phyloP scores from a whole-genome alignment of 2,329 filamentous ascomycete species.

The Fusarium pininemorale region DNA sequence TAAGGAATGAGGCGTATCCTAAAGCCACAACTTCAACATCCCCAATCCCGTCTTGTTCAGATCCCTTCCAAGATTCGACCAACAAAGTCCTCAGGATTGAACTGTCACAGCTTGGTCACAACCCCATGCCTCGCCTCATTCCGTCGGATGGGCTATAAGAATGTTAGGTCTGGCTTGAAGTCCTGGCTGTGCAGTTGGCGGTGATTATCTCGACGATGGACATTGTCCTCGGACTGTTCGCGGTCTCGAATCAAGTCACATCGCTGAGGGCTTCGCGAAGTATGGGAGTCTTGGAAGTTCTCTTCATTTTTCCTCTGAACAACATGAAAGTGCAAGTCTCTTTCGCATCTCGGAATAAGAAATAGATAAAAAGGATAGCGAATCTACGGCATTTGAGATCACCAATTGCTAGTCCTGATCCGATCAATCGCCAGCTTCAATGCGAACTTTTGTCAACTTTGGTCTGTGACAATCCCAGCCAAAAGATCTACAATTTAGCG shows the following conservation, averaged over 20 bases:
- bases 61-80: not conserved
- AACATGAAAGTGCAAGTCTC: too few relatives aligned
- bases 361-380: too few relatives aligned
- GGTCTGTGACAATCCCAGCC: fast-evolving
- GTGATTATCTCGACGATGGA: not conserved
- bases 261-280: too few relatives aligned
- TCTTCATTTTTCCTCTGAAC: fast-evolving
- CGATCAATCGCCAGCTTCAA: fast-evolving
- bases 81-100: not conserved
- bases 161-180: fast-evolving
- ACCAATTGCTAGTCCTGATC: too few relatives aligned
- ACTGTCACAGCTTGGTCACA: not conserved
- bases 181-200: not conserved
- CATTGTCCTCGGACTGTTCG: not conserved
- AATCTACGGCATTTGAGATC: too few relatives aligned
- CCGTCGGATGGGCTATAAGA: not conserved
- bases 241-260: not conserved
- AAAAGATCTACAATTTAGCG: fast-evolving
- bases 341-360: fast-evolving
- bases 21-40: fast-evolving
- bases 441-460: fast-evolving
- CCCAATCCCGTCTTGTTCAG: not conserved
- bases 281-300: too few relatives aligned
- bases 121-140: not conserved
- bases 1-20: fast-evolving